These are phyloP conservation scores for Diospyros lotus DNA, from an alignment of 148 eudicot species.

Conservation along the genomic window DNA sequence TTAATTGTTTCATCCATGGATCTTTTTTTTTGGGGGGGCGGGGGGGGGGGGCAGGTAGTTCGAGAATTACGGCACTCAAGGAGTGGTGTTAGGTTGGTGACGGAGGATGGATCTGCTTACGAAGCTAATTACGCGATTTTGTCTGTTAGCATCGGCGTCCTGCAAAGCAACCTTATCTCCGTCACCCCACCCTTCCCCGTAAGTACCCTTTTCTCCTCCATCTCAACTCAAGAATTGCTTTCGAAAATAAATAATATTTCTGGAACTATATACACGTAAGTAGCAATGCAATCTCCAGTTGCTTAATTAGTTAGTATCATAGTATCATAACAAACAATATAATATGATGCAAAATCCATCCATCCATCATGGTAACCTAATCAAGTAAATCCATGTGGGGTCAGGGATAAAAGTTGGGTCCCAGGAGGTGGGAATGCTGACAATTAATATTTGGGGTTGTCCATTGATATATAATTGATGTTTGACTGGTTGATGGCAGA, in stretches of 20 bases:
- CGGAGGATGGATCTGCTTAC: conserved; percentile 77
- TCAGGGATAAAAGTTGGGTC: not conserved
- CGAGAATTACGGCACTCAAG: conserved; percentile 74
- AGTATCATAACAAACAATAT: no score
- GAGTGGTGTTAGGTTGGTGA: conserved; percentile 56
- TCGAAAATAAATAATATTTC: no score
- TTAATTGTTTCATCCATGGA: no score
- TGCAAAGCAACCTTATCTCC: conserved; percentile 79
- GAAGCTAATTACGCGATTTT: conserved; percentile 73
- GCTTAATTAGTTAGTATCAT: no score
- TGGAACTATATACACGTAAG: no score
- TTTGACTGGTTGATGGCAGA: conserved; percentile 4
- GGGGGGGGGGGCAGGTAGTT: conserved; percentile 62
- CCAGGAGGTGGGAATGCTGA: no score
- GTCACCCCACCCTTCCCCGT: conserved; percentile 81
- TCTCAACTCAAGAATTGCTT: no score
- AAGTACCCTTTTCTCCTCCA: conserved; percentile 17
- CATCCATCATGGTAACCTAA: no score
- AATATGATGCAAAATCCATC: no score
- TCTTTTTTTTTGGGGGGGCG: no score
- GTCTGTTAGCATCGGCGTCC: conserved; percentile 90
- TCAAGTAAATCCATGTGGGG: not conserved
- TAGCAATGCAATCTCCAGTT: no score
- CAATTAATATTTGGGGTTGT: no score
- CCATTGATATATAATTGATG: not conserved